Evolutionary conservation across 2,329 filamentous ascomycete species (phyloP), one percentile per base, ranked within the genome.

Genomic region (Penicillium sp.): DNA sequence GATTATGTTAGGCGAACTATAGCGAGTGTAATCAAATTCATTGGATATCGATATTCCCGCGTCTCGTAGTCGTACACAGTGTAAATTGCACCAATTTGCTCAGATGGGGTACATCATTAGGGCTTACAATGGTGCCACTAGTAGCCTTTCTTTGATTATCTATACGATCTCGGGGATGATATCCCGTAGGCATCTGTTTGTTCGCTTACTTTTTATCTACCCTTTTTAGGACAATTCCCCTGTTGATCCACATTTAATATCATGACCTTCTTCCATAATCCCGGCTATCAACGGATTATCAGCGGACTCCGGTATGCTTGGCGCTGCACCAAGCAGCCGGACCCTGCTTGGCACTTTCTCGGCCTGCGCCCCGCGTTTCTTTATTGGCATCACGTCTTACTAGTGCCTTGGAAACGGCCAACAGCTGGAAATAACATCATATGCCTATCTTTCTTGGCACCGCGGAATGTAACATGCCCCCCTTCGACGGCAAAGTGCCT

Each of bases 241-340:
- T 55, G 46, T 16, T 37, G 45, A 43, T 50, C n/a, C 5, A 11
- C 12, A 36, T 25, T 4, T 17, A 42, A 50, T 44, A 43, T 26
- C 19, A 26, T 50, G 37, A 44, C n/a, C 8, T 26, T 31, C 28
- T 44, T 26, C 28, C 8, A 38, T 35, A 35, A 44, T 49, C 11
- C 44, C 56, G 56, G 58, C n/a, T 54, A 57, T 53, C 54, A 51
- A 36, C 60, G 58, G 51, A 31, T 31, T 43, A 43, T 30, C 30
- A 31, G 33, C 53, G 53, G 53, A 51, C 55, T 48, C 55, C 43
- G 41, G 17, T 25, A 17, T 22, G 37, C 61, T 64, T 64, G 61
- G 64, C 63, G 57, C 55, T 64, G 63, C 55, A 61, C 59, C 51
- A 59, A 59, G 60, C 48, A 49, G 30, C 26, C 51, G 43, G 30